Evolutionary conservation across 2,329 filamentous ascomycete genomes (phyloP).

Genomic region (Aureobasidium sp.): DNA sequence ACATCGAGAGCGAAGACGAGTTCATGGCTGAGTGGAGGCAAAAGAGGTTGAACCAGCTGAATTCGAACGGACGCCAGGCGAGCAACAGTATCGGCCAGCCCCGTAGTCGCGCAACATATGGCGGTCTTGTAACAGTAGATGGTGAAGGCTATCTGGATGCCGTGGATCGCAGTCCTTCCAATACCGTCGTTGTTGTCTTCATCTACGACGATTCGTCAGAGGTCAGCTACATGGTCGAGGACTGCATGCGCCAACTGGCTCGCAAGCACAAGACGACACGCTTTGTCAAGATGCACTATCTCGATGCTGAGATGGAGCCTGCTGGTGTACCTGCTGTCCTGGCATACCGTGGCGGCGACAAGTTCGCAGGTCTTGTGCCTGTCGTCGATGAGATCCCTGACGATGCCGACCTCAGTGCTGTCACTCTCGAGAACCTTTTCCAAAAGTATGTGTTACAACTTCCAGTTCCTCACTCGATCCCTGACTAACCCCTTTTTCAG

Average conservation of each 20-base stretch:
- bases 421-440: slow-evolving; percentile 49
- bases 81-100: slow-evolving; percentile 5
- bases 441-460: slow-evolving; percentile 37
- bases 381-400: slow-evolving; percentile 76
- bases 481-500: background rate
- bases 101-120: slow-evolving; percentile 51
- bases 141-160: slow-evolving; percentile 90
- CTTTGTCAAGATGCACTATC: slow-evolving; percentile 85
- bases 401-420: slow-evolving; percentile 41
- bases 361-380: slow-evolving; percentile 83
- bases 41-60: slow-evolving; percentile 65
- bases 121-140: slow-evolving; percentile 74
- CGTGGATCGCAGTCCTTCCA: slow-evolving; percentile 76
- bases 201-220: slow-evolving; percentile 85
- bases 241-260: slow-evolving; percentile 68
- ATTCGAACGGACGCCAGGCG: background rate
- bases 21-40: slow-evolving; percentile 85
- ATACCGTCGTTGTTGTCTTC: slow-evolving; percentile 84
- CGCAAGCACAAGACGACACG: slow-evolving; percentile 60
- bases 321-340: slow-evolving; percentile 80
- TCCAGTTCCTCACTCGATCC: background rate
- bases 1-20: slow-evolving; percentile 57
- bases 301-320: slow-evolving; percentile 89
- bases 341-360: slow-evolving; percentile 81
- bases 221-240: slow-evolving; percentile 70